These are phyloP conservation scores for Penicillium nordicum DNA, from an alignment of 2,329 filamentous ascomycete species.

Conservation along the genomic window DNA sequence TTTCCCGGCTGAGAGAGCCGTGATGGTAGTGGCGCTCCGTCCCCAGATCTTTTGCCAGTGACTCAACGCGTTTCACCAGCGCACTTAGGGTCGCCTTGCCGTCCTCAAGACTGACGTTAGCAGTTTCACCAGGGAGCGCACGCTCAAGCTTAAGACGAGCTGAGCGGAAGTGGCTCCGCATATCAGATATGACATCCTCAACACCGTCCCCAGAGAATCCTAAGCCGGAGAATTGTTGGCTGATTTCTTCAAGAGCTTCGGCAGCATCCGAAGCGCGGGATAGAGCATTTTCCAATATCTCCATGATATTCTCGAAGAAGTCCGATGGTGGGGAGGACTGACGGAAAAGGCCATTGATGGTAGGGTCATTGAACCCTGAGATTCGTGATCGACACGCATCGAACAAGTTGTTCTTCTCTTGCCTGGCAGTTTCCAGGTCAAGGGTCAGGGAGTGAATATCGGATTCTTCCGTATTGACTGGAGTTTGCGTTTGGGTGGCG, in stretches of 20 bases:
- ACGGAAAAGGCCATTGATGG: constrained; percentile 20
- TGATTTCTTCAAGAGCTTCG: constrained; percentile 34
- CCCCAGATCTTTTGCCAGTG: constrained; percentile 34
- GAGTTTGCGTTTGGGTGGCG: background rate
- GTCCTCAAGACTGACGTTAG: constrained; percentile 36
- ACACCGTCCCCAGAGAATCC: constrained; percentile 38
- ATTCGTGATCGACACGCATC: constrained; percentile 37
- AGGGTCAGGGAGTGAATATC: constrained; percentile 32
- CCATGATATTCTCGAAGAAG: constrained; percentile 38
- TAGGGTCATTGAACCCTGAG: constrained; percentile 22
- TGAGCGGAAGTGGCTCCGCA: constrained; percentile 40
- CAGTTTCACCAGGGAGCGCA: constrained; percentile 44
- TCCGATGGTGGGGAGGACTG: constrained; percentile 37
- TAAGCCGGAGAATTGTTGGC: constrained; percentile 35
- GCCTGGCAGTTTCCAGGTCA: constrained; percentile 40
- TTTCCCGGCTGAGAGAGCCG: constrained; percentile 38
- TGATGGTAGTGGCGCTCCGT: constrained; percentile 32
- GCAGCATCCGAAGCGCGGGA: constrained; percentile 40
- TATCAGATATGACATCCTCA: constrained; percentile 34
- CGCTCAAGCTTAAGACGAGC: constrained; percentile 46
- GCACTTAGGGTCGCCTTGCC: constrained; percentile 40
- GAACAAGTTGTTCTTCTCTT: constrained; percentile 42
- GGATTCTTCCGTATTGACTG: constrained; percentile 15
- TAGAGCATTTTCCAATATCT: constrained; percentile 35
- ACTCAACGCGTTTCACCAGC: constrained; percentile 39